phyloP scores from a whole-genome alignment of 768 basidiomycete species.

The Lactarius evosmus region DNA sequence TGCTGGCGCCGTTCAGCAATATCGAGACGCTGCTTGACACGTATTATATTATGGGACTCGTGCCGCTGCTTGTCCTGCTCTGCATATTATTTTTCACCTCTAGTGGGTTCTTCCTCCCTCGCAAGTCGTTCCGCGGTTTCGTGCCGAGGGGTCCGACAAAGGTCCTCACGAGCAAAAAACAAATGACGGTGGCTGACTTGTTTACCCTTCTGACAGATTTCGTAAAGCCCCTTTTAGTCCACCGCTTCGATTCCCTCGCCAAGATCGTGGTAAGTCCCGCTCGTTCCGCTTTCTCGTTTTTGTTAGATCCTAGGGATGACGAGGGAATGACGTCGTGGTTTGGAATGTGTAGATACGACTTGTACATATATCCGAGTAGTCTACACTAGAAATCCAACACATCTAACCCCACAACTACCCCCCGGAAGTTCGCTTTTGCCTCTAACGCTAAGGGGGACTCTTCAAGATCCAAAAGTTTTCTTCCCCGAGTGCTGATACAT shows the following conservation, averaged over 20 bases:
- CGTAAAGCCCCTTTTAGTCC: conserved; percentile 49
- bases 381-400: no score
- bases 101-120: conserved; percentile 45
- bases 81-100: conserved; percentile 57
- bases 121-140: conserved; percentile 1
- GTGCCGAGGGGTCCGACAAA: background rate
- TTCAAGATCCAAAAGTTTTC: no score
- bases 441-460: no score
- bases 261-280: conserved; percentile 51
- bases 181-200: background rate
- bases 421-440: no score
- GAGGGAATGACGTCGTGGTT: no score
- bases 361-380: no score
- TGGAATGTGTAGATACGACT: no score
- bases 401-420: no score
- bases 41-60: conserved; percentile 58
- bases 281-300: background rate
- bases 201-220: conserved; percentile 40
- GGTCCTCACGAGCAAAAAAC: background rate
- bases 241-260: conserved; percentile 61
- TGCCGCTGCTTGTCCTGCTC: conserved; percentile 73
- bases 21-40: conserved; percentile 54
- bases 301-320: no score
- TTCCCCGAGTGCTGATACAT: background rate
- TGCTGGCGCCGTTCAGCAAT: conserved; percentile 42